phyloP scores from a whole-genome alignment of 306 rosid species.

The Pyrus communis region DNA sequence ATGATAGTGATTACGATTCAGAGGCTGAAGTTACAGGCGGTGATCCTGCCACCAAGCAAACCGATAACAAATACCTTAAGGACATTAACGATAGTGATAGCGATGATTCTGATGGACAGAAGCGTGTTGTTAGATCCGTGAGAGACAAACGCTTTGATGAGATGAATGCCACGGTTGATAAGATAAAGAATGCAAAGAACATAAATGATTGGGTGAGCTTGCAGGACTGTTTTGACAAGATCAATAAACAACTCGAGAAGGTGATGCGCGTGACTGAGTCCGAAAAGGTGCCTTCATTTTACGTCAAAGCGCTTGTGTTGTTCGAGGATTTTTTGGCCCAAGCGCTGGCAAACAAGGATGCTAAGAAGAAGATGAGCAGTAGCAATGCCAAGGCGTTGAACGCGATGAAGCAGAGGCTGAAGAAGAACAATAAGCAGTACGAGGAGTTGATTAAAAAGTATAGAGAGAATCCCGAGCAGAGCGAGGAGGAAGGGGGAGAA shows the following conservation, averaged over 20 bases:
- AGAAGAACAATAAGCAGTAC: constrained; percentile 71
- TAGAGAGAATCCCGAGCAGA: constrained; percentile 57
- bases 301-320: constrained; percentile 68
- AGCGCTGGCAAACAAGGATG: constrained; percentile 79
- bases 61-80: constrained; percentile 25
- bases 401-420: constrained; percentile 76
- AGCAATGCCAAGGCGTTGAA: constrained; percentile 83
- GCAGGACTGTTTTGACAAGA: constrained; percentile 79
- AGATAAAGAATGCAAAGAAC: constrained; percentile 77
- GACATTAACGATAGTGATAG: constrained; percentile 37
- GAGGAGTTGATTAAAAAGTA: constrained; percentile 63
- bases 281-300: constrained; percentile 55
- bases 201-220: constrained; percentile 84
- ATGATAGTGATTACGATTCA: constrained; percentile 41
- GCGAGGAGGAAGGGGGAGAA: constrained; percentile 45
- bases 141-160: constrained; percentile 73
- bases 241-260: constrained; percentile 74
- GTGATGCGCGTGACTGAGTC: constrained; percentile 71
- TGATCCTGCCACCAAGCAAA: constrained; percentile 24
- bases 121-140: constrained; percentile 55
- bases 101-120: constrained; percentile 54
- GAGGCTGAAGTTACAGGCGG: constrained; percentile 29
- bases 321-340: constrained; percentile 60
- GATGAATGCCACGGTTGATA: constrained; percentile 62
- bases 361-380: constrained; percentile 80